Conservation (phyloP, 163 green algal species). For the Prototheca wickerhamii region DNA sequence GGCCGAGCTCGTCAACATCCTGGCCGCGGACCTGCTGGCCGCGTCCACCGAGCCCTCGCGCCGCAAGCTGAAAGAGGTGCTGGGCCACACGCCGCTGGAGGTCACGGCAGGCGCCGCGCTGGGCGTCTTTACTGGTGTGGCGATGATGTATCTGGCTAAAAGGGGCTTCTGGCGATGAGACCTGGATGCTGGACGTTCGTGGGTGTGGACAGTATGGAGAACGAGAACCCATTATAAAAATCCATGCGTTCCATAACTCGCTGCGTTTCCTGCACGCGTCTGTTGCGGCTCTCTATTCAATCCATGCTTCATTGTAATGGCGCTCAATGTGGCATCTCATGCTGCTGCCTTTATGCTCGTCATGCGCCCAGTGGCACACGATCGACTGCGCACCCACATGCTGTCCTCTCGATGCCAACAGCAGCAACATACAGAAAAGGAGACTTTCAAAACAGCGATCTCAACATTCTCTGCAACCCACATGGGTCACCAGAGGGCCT, state of each 20-base stretch:
- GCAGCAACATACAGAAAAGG: too few relatives aligned
- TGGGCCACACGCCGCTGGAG: slow-evolving; percentile 83
- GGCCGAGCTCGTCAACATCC: slow-evolving; percentile 66
- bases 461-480: too few relatives aligned
- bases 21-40: slow-evolving; percentile 55
- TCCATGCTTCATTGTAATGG: too few relatives aligned
- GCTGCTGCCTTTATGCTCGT: background rate
- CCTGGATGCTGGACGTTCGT: background rate
- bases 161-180: background rate
- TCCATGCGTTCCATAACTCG: too few relatives aligned
- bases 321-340: background rate
- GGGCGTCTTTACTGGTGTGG: slow-evolving; percentile 43
- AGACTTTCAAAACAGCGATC: too few relatives aligned
- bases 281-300: too few relatives aligned
- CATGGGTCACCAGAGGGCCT: slow-evolving; percentile 26
- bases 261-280: too few relatives aligned
- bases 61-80: slow-evolving; percentile 81
- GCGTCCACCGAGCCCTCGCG: slow-evolving; percentile 58
- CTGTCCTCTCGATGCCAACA: too few relatives aligned
- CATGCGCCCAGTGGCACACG: too few relatives aligned
- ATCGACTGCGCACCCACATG: too few relatives aligned
- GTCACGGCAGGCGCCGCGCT: slow-evolving; percentile 46
- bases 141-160: slow-evolving; percentile 3
- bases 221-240: too few relatives aligned
- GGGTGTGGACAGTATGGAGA: too few relatives aligned